phyloP scores from a whole-genome alignment of 495 filamentous ascomycete species.

The Penicillium herquei region DNA sequence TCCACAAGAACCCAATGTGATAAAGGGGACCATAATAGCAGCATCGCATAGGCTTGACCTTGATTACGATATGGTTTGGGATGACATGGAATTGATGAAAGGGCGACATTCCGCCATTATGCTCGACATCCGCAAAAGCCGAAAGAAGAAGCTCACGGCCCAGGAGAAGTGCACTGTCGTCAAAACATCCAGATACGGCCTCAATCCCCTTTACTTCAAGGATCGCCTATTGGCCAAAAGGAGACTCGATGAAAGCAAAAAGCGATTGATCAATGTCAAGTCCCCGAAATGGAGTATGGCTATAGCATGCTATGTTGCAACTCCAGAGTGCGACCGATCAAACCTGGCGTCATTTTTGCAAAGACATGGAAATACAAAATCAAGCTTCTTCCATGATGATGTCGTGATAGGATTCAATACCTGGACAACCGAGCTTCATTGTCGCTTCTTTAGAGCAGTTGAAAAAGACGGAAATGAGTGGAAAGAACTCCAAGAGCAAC shows the following conservation, averaged over 20 bases:
- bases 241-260: background rate
- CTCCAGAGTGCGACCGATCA: background rate
- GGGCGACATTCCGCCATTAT: no score
- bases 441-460: background rate
- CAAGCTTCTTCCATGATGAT: background rate
- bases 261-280: background rate
- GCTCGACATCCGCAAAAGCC: background rate
- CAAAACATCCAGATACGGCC: no score
- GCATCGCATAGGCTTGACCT: background rate
- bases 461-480: background rate
- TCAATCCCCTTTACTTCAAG: no score
- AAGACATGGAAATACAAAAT: background rate
- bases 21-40: background rate
- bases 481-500: no score
- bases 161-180: background rate
- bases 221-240: background rate
- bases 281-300: background rate
- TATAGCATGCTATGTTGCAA: background rate
- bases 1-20: background rate
- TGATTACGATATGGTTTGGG: background rate
- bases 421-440: background rate
- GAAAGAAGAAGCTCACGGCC: background rate
- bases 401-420: background rate
- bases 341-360: background rate
- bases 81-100: no score